A percentile compares a stretch with the other conserved stretches of the same genome.
Conservation (phyloP, 169 alveolate species). For the Cryptosporidium viatorum region DNA sequence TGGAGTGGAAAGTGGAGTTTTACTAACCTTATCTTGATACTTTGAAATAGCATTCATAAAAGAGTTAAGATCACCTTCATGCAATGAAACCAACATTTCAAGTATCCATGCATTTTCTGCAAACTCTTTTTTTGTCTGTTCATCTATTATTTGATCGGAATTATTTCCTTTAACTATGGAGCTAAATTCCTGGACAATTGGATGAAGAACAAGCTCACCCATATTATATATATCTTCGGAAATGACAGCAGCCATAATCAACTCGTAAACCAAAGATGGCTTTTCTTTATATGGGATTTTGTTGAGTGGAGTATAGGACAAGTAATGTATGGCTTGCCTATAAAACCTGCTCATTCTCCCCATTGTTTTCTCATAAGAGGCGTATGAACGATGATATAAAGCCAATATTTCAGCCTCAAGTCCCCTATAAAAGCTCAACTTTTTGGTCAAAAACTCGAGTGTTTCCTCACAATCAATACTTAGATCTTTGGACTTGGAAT, state of each 20-base stretch:
- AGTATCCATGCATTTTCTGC: conserved; percentile 36
- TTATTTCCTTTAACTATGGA: conserved; percentile 31
- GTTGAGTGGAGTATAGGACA: conserved; percentile 63
- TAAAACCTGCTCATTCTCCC: conserved; percentile 50
- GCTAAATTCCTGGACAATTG: conserved; percentile 61
- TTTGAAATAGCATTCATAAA: conserved; percentile 22
- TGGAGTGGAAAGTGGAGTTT: conserved; percentile 29
- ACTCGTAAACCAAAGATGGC: conserved; percentile 54
- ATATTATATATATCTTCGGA: conserved; percentile 61
- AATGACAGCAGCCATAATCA: conserved; percentile 51
- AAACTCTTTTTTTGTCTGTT: neutral
- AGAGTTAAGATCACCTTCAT: conserved; percentile 54
- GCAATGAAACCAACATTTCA: conserved; percentile 53
- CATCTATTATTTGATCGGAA: conserved; percentile 3
- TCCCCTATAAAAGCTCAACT: conserved; percentile 36
- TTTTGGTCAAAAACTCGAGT: conserved; percentile 44
- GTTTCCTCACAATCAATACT: conserved; percentile 43
- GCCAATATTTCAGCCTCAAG: conserved; percentile 29
- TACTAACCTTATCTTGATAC: conserved; percentile 23
- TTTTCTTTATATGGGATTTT: conserved; percentile 12
- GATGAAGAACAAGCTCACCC: conserved; percentile 71
- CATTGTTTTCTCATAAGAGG: conserved; percentile 56
- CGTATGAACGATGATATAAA: conserved; percentile 62
- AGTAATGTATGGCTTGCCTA: conserved; percentile 31
- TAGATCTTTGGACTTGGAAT: neutral